Evolutionary conservation across 2,329 filamentous ascomycete species (phyloP).

Genomic region (Chaetomiaceae sp.): DNA sequence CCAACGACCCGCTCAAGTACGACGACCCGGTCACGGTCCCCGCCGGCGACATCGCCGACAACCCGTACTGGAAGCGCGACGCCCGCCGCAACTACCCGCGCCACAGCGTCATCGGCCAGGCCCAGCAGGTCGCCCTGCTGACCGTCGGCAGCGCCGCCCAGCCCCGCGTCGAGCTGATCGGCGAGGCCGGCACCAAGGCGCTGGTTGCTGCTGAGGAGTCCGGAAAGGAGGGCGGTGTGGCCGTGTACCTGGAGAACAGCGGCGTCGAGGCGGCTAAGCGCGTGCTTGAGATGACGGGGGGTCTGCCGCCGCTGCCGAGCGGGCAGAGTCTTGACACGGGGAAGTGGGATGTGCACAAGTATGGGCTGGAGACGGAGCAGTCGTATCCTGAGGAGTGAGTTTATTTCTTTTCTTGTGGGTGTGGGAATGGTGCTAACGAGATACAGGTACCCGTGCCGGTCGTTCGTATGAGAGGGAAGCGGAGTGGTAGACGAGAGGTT

Average conservation of each 20-base stretch:
- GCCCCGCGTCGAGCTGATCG: constrained; percentile 78
- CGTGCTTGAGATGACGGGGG: constrained; percentile 59
- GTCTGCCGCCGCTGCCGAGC: constrained; percentile 81
- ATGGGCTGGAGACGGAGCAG: constrained; percentile 60
- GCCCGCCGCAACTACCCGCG: constrained; percentile 75
- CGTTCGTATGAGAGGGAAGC: constrained; percentile 44
- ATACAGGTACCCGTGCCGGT: constrained; percentile 59
- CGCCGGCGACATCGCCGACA: constrained; percentile 84
- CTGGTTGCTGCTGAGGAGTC: constrained; percentile 73
- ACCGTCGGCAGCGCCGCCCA: constrained; percentile 74
- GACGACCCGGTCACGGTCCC: constrained; percentile 79
- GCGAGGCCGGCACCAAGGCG: constrained; percentile 54
- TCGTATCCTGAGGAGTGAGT: constrained; percentile 68
- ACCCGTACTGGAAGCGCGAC: constrained; percentile 96
- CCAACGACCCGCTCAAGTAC: constrained; percentile 65
- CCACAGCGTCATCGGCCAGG: constrained; percentile 75
- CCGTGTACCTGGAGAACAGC: constrained; percentile 64
- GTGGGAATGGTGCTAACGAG: constrained; percentile 30
- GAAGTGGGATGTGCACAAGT: constrained; percentile 63
- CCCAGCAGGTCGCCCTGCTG: constrained; percentile 79
- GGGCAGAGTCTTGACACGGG: constrained; percentile 55
- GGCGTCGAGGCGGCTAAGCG: constrained; percentile 45
- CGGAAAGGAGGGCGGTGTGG: constrained; percentile 64
- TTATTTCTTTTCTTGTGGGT: neutral
- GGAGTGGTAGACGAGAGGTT: constrained; percentile 19